Evolutionary conservation across 2,329 filamentous ascomycete species (phyloP), one percentile per base, ranked within the genome.

Genomic region (Acephala macrosclerotiorum): DNA sequence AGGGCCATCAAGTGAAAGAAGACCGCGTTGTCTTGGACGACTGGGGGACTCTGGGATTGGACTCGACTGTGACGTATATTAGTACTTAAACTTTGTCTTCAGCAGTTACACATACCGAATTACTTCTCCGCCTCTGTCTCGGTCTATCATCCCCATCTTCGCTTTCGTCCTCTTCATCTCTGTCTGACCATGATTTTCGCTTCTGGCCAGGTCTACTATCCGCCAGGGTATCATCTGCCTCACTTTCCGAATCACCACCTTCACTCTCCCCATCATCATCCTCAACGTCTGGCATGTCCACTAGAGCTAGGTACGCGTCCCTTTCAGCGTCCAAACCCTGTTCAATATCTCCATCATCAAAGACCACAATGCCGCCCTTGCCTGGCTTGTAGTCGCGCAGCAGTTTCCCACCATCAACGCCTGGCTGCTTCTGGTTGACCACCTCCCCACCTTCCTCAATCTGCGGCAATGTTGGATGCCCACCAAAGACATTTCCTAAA

Each of bases 331-430:
- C 79, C 38, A 99, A 81, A 38, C 94, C 92, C 71, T 95, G 91
- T 71, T 95, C 91, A 59, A 99, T 94, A 77, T 99, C 96, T 1
- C 95, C 96, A 75, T 98, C 96, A 75, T 98, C 96, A 77, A 96
- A 97, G 1, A 97, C 94, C 67, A 99, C 87, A 49, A 99, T 91
- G 0, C 96, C 96, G 20, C 95, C 95, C 74, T 86, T 91, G 35
- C 93, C 91, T 5, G 92, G 88, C 69, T 87, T 89, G 76, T 96
- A 97, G 0, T 84, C 81, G 16, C 87, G 85, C 29, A 87, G 84
- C 59, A 98, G 87, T 64, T 88, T 88, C 1, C 94, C 95, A 53
- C 88, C 88, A 22, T 87, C 85, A 2, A 97, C 88, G 9, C 94
- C 94, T 12, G 79, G 75, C 7, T 87, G 87, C 68, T 85, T 85